A percentile compares a stretch with the other conserved stretches of the same genome.
Conservation (phyloP, 805 yeast genomes). For the Schizosaccharomyces pombe region DNA sequence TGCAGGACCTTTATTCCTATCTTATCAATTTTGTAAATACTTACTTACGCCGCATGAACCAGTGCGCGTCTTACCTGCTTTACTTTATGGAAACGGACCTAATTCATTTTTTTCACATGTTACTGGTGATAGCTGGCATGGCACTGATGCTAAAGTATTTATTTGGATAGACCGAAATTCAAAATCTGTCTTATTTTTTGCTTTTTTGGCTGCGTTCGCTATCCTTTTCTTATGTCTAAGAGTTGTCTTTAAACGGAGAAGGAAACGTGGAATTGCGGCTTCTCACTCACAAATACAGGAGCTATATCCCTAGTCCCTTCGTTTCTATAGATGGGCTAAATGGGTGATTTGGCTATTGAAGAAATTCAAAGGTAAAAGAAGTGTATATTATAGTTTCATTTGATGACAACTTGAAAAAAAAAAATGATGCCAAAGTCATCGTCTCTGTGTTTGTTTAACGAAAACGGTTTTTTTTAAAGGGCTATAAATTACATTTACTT, state of each 20-base stretch:
- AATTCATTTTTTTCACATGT: neutral
- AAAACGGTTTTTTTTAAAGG: too few species aligned
- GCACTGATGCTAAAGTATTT: neutral
- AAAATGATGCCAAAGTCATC: too few species aligned
- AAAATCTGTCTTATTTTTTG: slow-evolving; percentile 42
- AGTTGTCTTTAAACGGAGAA: neutral
- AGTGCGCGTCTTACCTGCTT: neutral
- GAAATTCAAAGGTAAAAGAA: too few species aligned
- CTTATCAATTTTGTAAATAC: slow-evolving; percentile 71
- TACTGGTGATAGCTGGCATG: slow-evolving; percentile 1
- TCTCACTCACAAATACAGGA: too few species aligned
- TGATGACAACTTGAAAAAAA: too few species aligned
- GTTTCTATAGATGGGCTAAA: neutral
- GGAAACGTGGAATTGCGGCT: too few species aligned
- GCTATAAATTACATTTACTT: too few species aligned
- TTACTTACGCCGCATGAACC: slow-evolving; percentile 16
- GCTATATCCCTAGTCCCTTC: neutral
- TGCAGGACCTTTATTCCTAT: slow-evolving; percentile 73
- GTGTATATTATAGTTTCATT: too few species aligned
- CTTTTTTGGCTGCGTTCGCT: neutral
- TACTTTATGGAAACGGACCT: neutral
- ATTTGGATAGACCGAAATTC: slow-evolving; percentile 16
- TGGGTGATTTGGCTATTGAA: neutral
- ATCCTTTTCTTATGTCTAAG: neutral
- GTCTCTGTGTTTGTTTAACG: too few species aligned